A percentile compares a stretch with the other conserved stretches of the same genome.
phyloP scores from a whole-genome alignment of 306 rosid species.

The Dryas octopetala region DNA sequence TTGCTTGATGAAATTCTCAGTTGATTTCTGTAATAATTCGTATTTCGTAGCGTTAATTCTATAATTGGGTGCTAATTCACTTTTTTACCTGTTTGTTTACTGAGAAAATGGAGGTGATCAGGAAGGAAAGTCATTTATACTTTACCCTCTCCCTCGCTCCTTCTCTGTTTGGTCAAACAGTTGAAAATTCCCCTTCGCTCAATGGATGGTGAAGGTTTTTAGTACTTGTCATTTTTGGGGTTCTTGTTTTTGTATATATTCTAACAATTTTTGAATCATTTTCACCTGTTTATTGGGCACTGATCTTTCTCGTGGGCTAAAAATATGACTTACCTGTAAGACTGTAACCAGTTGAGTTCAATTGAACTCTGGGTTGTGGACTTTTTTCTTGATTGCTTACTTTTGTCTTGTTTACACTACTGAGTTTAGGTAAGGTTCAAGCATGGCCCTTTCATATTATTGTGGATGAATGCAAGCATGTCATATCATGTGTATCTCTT shows the following conservation, averaged over 20 bases:
- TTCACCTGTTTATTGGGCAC: not conserved
- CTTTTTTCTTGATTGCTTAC: not conserved
- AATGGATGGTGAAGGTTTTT: not conserved
- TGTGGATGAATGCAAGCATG: not conserved
- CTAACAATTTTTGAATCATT: not conserved
- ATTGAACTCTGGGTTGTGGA: not conserved
- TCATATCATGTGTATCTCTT: not conserved
- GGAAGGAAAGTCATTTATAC: not conserved
- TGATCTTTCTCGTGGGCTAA: not conserved
- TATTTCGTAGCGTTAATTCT: not conserved
- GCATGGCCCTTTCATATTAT: not conserved
- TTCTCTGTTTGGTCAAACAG: not conserved
- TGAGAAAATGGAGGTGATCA: constrained; percentile 9
- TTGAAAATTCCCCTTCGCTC: not conserved
- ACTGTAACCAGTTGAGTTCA: not conserved
- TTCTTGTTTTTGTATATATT: not conserved
- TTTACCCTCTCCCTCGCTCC: not conserved
- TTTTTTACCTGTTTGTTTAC: not conserved
- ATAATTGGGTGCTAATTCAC: not conserved
- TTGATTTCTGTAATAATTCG: not conserved
- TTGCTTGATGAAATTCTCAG: not conserved
- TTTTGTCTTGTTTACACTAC: not conserved
- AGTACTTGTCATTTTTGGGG: not conserved
- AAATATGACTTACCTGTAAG: not conserved
- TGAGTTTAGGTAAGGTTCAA: not conserved